Conservation (phyloP, 2,329 filamentous ascomycete genomes). For the Venturia carpophila region DNA sequence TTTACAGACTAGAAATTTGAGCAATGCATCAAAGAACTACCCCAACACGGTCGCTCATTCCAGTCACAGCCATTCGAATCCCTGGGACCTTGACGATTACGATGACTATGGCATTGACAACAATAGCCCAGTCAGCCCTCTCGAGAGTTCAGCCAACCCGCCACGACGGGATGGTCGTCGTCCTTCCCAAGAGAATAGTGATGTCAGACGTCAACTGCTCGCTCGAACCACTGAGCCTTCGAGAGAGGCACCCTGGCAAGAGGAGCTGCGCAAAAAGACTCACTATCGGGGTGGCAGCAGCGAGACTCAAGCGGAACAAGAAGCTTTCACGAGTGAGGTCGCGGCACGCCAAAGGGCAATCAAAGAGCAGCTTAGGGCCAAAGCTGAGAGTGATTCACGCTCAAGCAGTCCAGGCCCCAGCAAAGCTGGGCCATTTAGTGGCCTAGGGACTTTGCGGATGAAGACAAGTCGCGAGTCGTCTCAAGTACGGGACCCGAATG, state of each 20-base stretch:
- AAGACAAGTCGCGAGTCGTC: constrained; percentile 64
- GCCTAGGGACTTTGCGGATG: constrained; percentile 53
- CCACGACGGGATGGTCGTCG: not conserved
- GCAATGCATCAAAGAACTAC: constrained; percentile 25
- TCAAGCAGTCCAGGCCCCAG: constrained; percentile 32
- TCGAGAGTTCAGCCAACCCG: constrained; percentile 24
- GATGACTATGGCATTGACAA: constrained; percentile 34
- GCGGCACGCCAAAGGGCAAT: constrained; percentile 63
- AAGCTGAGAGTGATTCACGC: constrained; percentile 53
- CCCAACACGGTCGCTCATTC: constrained; percentile 37
- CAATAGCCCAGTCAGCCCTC: constrained; percentile 31
- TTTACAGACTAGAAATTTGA: constrained; percentile 29
- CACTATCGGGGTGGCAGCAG: constrained; percentile 44
- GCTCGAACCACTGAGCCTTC: constrained; percentile 1
- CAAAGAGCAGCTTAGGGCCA: constrained; percentile 63
- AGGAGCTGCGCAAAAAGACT: constrained; percentile 37
- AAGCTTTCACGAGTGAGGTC: constrained; percentile 67
- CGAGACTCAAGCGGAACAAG: constrained; percentile 48
- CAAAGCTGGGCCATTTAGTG: constrained; percentile 30
- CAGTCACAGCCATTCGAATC: constrained; percentile 45
- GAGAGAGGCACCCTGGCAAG: constrained; percentile 35
- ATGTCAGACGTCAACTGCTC: constrained; percentile 6
- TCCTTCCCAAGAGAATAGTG: not conserved
- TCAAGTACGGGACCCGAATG: constrained; percentile 39
- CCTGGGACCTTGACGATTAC: constrained; percentile 47